A percentile compares a stretch with the other conserved stretches of the same genome.
Conservation (phyloP, 148 eudicot species). For the Drosera capensis region DNA sequence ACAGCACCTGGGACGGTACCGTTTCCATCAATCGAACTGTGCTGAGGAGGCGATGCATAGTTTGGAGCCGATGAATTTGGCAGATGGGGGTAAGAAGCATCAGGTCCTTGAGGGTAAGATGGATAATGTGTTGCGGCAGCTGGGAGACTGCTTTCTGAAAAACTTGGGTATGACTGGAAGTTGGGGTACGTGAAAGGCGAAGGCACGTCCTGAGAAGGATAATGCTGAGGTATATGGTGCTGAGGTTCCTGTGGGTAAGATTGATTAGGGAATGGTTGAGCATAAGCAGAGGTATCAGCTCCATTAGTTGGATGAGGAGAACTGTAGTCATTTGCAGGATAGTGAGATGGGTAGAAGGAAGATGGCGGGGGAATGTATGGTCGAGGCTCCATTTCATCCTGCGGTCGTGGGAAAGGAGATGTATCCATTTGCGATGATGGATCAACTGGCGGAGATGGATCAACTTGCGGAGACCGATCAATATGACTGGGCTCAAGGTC, state of each 20-base stretch:
- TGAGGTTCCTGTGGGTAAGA: conserved; percentile 38
- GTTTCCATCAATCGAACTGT: conserved; percentile 28
- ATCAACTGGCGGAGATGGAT: conserved; percentile 26
- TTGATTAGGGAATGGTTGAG: conserved; percentile 42
- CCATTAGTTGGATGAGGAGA: conserved; percentile 20
- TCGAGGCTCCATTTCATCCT: conserved; percentile 24
- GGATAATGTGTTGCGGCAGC: conserved; percentile 53
- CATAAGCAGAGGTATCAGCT: conserved; percentile 34
- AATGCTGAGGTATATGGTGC: conserved; percentile 39
- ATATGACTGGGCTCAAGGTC: conserved; percentile 16
- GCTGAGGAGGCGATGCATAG: conserved; percentile 36
- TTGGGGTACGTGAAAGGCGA: conserved; percentile 42
- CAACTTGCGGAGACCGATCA: conserved; percentile 18
- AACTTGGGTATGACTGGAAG: conserved; percentile 82
- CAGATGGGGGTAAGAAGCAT: conserved; percentile 35
- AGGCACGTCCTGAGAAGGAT: conserved; percentile 43
- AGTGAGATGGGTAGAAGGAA: conserved; percentile 26
- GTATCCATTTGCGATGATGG: conserved; percentile 20
- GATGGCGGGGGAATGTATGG: conserved; percentile 26
- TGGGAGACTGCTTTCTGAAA: conserved; percentile 62
- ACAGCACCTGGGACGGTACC: conserved; percentile 29
- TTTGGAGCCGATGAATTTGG: conserved; percentile 21
- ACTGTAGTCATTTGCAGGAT: conserved; percentile 40
- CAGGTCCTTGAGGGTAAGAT: conserved; percentile 51
- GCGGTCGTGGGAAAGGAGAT: conserved; percentile 25